These are phyloP conservation scores for Berkeleyomyces rouxiae DNA, from an alignment of 2,329 filamentous ascomycete genomes.

Conservation along the genomic window DNA sequence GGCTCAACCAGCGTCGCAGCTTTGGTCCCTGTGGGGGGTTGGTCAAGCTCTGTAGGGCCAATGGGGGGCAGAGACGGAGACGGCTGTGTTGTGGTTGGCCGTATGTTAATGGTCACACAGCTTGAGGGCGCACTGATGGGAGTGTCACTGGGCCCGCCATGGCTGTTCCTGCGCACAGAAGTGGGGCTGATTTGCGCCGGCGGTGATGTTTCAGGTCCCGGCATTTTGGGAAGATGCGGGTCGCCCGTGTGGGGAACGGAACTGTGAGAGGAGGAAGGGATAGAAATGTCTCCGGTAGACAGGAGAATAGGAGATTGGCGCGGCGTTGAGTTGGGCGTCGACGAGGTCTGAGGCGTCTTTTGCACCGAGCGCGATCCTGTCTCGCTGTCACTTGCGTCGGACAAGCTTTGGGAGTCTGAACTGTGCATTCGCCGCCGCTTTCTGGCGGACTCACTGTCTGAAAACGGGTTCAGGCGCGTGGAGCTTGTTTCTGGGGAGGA, in stretches of 20 bases:
- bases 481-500: conserved; percentile 43
- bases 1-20: not conserved
- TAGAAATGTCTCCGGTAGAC: conserved; percentile 22
- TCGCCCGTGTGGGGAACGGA: not conserved
- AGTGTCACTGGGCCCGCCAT: not conserved
- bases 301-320: conserved; percentile 22
- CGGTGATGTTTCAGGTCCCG: not conserved
- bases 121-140: not conserved
- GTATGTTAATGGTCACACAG: conserved; percentile 3
- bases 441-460: conserved; percentile 40
- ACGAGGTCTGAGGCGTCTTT: conserved; percentile 21
- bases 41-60: not conserved
- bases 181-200: not conserved
- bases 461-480: conserved; percentile 47
- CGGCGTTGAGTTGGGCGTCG: conserved; percentile 7
- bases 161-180: not conserved
- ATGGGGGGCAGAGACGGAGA: not conserved
- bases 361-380: conserved; percentile 20
- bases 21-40: not conserved
- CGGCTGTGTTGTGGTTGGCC: not conserved
- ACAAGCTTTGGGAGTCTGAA: conserved; percentile 36
- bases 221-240: not conserved
- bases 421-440: conserved; percentile 47
- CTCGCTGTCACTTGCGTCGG: conserved; percentile 30
- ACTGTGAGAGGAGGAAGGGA: not conserved